phyloP scores from a whole-genome alignment of 1,139 yeast genomes.

The Pichia kudriavzevii region DNA sequence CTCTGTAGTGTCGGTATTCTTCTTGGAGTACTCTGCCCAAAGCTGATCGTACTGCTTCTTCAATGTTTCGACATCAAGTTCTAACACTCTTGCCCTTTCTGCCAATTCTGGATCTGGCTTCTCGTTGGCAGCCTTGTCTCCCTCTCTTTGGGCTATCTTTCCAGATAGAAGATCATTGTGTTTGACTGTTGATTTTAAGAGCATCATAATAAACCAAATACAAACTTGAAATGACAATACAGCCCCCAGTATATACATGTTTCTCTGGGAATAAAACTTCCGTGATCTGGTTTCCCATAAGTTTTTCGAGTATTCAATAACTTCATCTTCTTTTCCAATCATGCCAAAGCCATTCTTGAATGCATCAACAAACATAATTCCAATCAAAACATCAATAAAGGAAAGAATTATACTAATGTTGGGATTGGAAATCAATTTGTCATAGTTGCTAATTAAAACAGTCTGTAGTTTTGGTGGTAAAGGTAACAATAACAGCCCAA shows the following conservation, averaged over 20 bases:
- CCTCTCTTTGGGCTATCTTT: constrained; percentile 24
- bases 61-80: constrained; percentile 42
- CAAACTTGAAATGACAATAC: constrained; percentile 55
- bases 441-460: constrained; percentile 35
- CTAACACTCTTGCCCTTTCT: constrained; percentile 38
- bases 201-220: constrained; percentile 48
- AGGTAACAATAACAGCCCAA: constrained; percentile 52
- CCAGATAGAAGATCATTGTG: constrained; percentile 36
- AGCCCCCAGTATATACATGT: constrained; percentile 64
- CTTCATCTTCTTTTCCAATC: constrained; percentile 7
- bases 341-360: constrained; percentile 28
- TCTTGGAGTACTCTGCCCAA: constrained; percentile 45
- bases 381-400: constrained; percentile 41
- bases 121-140: not conserved
- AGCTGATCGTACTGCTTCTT: constrained; percentile 48
- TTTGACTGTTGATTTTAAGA: constrained; percentile 50
- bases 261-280: constrained; percentile 64
- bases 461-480: constrained; percentile 51
- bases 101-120: constrained; percentile 1
- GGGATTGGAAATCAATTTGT: constrained; percentile 30
- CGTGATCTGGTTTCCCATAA: constrained; percentile 25
- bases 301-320: constrained; percentile 12
- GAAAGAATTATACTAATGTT: constrained; percentile 44
- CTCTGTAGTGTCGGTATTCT: constrained; percentile 24
- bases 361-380: constrained; percentile 45